phyloP scores from a whole-genome alignment of 2,329 filamentous ascomycete genomes.

The Botryotinia narcissicola region DNA sequence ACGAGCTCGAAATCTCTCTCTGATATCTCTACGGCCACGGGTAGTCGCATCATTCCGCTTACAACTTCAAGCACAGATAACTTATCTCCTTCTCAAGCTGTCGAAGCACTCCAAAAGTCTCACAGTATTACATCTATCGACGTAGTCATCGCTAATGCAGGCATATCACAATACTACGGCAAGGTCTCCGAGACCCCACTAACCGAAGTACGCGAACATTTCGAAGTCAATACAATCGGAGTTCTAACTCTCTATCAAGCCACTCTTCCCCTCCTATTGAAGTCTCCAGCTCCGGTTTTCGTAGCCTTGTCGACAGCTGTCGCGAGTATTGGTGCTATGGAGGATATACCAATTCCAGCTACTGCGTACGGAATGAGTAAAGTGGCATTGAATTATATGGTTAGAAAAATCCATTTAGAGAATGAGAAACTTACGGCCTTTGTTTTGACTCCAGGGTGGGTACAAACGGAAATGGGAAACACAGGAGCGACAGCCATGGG shows the following conservation, averaged over 20 bases:
- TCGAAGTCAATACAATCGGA: conserved; percentile 46
- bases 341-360: conserved; percentile 21
- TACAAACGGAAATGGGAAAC: conserved; percentile 35
- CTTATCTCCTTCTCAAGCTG: conserved; percentile 39
- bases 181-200: conserved; percentile 39
- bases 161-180: conserved; percentile 40
- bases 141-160: conserved; percentile 53
- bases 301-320: conserved; percentile 39
- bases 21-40: conserved; percentile 40
- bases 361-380: conserved; percentile 46
- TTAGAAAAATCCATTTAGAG: conserved; percentile 39
- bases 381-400: conserved; percentile 37
- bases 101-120: conserved; percentile 36
- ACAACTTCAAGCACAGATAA: conserved; percentile 45
- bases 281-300: conserved; percentile 41
- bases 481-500: conserved; percentile 22
- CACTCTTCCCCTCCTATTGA: conserved; percentile 41
- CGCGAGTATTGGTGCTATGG: conserved; percentile 25
- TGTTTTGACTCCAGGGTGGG: conserved; percentile 39
- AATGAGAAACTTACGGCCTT: conserved; percentile 39
- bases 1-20: conserved; percentile 37
- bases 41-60: conserved; percentile 40
- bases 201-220: conserved; percentile 41
- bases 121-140: conserved; percentile 46
- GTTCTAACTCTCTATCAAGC: conserved; percentile 47